A percentile compares a stretch with the other conserved stretches of the same genome.
Evolutionary conservation across 345 rosid species (phyloP).

Genomic region (Eucalyptus rudis): DNA sequence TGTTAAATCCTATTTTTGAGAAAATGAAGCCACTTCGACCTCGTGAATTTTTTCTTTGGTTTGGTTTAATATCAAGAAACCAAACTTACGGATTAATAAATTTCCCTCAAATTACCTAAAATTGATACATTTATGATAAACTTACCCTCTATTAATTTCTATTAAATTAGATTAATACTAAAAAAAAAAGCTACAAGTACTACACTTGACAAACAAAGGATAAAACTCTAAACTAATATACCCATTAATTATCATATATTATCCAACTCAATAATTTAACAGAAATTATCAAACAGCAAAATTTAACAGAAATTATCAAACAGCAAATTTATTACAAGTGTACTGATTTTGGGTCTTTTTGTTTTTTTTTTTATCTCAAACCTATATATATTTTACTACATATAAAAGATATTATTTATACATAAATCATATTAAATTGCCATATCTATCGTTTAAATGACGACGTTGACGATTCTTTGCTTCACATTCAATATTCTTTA

Average conservation of each 20-base stretch:
- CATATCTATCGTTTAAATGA: background rate
- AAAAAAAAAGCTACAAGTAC: too few relatives aligned
- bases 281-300: rapidly evolving
- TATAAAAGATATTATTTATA: background rate
- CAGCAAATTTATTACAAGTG: too few relatives aligned
- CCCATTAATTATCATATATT: too few relatives aligned
- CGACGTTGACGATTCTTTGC: background rate
- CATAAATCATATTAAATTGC: background rate
- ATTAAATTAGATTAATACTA: too few relatives aligned
- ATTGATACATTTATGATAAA: rapidly evolving
- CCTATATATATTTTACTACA: background rate
- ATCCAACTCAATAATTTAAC: rapidly evolving
- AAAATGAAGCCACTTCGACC: background rate
- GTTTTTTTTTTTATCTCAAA: background rate
- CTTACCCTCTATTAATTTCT: rapidly evolving
- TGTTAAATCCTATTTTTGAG: background rate
- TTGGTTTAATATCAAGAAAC: too few relatives aligned
- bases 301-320: too few relatives aligned
- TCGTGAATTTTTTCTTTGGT: rapidly evolving
- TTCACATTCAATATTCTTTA: background rate
- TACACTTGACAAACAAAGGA: too few relatives aligned
- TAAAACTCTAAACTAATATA: too few relatives aligned
- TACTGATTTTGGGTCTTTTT: rapidly evolving
- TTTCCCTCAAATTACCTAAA: too few relatives aligned
- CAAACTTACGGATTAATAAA: too few relatives aligned